Evolutionary conservation across 306 rosid species (phyloP).

Genomic region (Urtica urens): DNA sequence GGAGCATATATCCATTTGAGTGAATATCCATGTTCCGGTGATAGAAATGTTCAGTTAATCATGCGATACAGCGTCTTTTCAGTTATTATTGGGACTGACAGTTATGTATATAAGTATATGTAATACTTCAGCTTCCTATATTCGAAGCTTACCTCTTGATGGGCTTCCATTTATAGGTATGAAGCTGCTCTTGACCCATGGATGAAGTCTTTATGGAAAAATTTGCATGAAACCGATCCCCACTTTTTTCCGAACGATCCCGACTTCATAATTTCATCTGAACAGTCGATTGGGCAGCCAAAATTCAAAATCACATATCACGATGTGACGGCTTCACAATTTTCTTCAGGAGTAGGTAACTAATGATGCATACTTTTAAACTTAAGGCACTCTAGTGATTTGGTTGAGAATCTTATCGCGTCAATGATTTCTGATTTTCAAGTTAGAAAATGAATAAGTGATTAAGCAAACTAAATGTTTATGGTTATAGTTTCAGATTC

Average conservation of each 20-base stretch:
- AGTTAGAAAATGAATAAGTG: not conserved
- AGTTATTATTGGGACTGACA: not conserved
- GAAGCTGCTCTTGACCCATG: conserved; percentile 96
- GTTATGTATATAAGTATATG: not conserved
- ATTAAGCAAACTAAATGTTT: not conserved
- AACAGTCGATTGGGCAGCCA: conserved; percentile 47
- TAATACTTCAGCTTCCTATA: too few species aligned
- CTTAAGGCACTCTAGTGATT: not conserved
- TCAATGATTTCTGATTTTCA: too few species aligned
- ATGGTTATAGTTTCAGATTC: conserved; percentile 42
- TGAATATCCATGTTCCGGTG: too few species aligned
- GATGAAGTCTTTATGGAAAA: conserved; percentile 69
- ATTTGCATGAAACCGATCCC: conserved; percentile 37
- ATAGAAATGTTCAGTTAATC: not conserved
- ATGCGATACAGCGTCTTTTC: not conserved
- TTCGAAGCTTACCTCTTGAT: too few species aligned
- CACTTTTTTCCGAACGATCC: conserved; percentile 54
- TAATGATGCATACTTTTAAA: conserved; percentile 8
- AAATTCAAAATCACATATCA: conserved; percentile 52
- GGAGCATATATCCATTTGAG: too few species aligned
- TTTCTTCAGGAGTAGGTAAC: conserved; percentile 46
- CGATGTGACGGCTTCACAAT: conserved; percentile 32
- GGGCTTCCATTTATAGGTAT: conserved; percentile 37
- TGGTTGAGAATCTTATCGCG: not conserved
- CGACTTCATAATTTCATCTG: conserved; percentile 33